Conservation (phyloP, 192 early-diverging fungal genomes). For the Backusella australiensis region DNA sequence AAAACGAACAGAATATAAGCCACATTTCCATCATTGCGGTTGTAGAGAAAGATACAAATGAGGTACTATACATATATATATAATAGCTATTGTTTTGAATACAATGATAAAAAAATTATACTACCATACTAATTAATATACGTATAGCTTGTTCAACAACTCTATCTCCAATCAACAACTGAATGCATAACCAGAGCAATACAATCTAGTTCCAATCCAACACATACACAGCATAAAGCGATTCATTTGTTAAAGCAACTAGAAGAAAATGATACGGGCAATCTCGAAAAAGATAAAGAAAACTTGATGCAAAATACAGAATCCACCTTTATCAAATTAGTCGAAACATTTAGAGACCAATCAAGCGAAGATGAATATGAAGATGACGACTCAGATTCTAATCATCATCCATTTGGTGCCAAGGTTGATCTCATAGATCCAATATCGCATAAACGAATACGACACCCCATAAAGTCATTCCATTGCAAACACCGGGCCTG, state of each 20-base stretch:
- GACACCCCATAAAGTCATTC: not conserved
- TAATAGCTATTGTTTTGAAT: not conserved
- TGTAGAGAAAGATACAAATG: not conserved
- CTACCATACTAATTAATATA: not conserved
- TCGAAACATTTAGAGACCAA: not conserved
- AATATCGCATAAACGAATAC: conserved; percentile 6
- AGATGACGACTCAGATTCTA: not conserved
- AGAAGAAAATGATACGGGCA: not conserved
- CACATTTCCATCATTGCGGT: conserved; percentile 8
- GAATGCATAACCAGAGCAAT: conserved; percentile 8
- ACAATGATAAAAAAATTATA: no score
- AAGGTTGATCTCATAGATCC: not conserved
- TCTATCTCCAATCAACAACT: conserved; percentile 3
- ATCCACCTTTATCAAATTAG: not conserved
- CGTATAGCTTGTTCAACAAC: not conserved
- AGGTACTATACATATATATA: not conserved
- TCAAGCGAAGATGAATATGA: conserved; percentile 10
- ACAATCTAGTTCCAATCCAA: not conserved
- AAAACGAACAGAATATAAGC: conserved; percentile 11
- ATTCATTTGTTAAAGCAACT: conserved; percentile 1
- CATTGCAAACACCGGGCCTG: conserved; percentile 6
- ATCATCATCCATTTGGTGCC: not conserved
- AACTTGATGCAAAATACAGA: not conserved
- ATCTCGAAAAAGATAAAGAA: not conserved
- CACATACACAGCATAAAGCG: not conserved